Conservation (phyloP, 2,329 filamentous ascomycete genomes). For the Xylaria sp. region DNA sequence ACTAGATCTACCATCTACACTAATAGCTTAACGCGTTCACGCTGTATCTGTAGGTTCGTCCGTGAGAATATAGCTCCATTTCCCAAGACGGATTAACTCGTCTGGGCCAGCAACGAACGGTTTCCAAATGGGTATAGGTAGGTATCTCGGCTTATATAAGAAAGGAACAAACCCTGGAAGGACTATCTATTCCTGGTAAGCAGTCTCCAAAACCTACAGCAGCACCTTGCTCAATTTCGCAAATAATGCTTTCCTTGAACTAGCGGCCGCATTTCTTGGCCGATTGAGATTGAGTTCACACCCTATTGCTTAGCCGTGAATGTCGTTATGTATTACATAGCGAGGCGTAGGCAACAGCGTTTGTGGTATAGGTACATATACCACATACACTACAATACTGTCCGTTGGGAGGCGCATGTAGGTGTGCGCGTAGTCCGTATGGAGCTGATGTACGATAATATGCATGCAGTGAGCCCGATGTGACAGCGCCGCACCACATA, state of each 20-base stretch:
- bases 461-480: conserved; percentile 35
- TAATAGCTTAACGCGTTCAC: neutral
- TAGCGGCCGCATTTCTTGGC: conserved; percentile 17
- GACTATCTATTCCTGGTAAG: neutral
- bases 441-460: conserved; percentile 21
- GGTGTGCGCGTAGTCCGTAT: conserved; percentile 18
- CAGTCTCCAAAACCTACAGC: conserved; percentile 5
- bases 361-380: conserved; percentile 1
- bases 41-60: conserved; percentile 4
- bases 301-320: neutral
- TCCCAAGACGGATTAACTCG: conserved; percentile 8
- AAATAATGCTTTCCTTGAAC: neutral
- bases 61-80: conserved; percentile 17
- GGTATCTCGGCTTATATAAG: neutral
- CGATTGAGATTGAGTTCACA: conserved; percentile 13
- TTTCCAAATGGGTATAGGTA: conserved; percentile 10
- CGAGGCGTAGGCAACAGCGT: neutral
- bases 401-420: conserved; percentile 6
- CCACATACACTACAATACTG: too few species aligned
- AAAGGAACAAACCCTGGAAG: neutral
- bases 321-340: neutral
- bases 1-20: neutral
- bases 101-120: neutral
- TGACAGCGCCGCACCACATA: conserved; percentile 25
- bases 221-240: neutral